A percentile compares a stretch with the other conserved stretches of the same genome.
Evolutionary conservation across 495 filamentous ascomycete genomes (phyloP).

Genomic region (Penicillium cosmopolitanum): DNA sequence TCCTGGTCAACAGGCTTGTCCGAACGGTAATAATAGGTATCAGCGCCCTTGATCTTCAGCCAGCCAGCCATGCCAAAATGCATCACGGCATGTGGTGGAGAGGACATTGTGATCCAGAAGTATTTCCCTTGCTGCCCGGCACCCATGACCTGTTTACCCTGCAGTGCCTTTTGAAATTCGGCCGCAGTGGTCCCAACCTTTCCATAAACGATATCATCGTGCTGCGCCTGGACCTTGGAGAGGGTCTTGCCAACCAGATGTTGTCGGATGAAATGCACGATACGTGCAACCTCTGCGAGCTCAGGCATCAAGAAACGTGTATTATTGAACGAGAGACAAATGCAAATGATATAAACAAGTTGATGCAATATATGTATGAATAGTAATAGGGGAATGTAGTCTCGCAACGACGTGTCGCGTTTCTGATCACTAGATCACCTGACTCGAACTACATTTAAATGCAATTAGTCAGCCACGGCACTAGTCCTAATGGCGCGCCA

Average conservation of each 20-base stretch:
- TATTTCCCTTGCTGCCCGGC: constrained; percentile 92
- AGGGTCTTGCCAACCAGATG: constrained; percentile 84
- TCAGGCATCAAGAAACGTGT: constrained; percentile 66
- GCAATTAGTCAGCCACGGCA: constrained; percentile 12
- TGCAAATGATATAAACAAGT: background rate
- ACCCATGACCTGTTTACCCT: constrained; percentile 74
- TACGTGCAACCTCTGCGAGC: constrained; percentile 82
- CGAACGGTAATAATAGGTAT: constrained; percentile 76
- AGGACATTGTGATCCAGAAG: constrained; percentile 80
- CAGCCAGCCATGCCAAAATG: constrained; percentile 92
- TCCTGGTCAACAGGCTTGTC: constrained; percentile 60
- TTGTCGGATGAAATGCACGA: constrained; percentile 80
- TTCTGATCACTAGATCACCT: constrained; percentile 27
- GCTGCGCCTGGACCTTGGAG: constrained; percentile 64
- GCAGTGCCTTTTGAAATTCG: constrained; percentile 71
- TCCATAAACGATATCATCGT: constrained; percentile 83
- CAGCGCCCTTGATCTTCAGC: constrained; percentile 80
- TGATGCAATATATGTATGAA: constrained; percentile 10
- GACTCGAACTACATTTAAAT: constrained; percentile 8
- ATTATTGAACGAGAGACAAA: background rate
- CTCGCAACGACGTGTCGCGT: background rate
- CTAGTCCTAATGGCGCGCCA: constrained; percentile 13
- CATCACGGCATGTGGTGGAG: constrained; percentile 84
- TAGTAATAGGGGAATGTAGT: background rate
- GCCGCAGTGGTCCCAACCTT: constrained; percentile 79